Conservation (phyloP, 75 land plant species). For the Adiantum capillusveneris region DNA sequence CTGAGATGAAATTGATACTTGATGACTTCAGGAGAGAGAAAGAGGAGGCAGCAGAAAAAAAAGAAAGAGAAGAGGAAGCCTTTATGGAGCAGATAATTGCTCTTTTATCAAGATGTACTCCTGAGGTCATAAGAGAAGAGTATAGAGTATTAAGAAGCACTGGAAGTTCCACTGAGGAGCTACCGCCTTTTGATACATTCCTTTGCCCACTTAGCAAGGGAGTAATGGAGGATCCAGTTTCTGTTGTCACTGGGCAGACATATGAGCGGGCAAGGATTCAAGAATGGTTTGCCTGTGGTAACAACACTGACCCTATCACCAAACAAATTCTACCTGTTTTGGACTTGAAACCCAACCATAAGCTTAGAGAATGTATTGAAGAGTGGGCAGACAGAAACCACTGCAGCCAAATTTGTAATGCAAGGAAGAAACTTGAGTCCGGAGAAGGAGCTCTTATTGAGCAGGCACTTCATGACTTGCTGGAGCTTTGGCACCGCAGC, state of each 20-base stretch:
- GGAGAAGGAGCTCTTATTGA: constrained; percentile 12
- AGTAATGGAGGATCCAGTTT: constrained; percentile 56
- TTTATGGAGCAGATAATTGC: constrained; percentile 55
- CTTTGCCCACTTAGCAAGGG: constrained; percentile 31
- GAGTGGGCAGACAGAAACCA: constrained; percentile 59
- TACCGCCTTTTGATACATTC: constrained; percentile 38
- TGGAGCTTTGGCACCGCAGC: constrained; percentile 30
- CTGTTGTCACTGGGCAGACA: constrained; percentile 35
- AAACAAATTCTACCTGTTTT: constrained; percentile 31
- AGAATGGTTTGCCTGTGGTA: constrained; percentile 37
- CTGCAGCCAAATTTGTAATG: constrained; percentile 40
- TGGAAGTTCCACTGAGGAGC: constrained; percentile 12
- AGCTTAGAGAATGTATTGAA: constrained; percentile 42
- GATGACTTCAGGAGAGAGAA: constrained; percentile 38
- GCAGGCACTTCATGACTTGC: constrained; percentile 35
- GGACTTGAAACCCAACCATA: constrained; percentile 32
- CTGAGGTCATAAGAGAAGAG: constrained; percentile 25
- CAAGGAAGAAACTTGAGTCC: constrained; percentile 29
- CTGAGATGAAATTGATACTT: constrained; percentile 50
- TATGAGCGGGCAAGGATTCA: constrained; percentile 41
- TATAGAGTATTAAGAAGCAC: constrained; percentile 19
- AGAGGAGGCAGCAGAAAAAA: constrained; percentile 43
- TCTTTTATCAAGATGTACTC: constrained; percentile 34
- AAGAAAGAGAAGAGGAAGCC: constrained; percentile 39
- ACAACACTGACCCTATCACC: constrained; percentile 41